Conservation (phyloP, 1,139 yeast species). For the Geotrichum candidum region DNA sequence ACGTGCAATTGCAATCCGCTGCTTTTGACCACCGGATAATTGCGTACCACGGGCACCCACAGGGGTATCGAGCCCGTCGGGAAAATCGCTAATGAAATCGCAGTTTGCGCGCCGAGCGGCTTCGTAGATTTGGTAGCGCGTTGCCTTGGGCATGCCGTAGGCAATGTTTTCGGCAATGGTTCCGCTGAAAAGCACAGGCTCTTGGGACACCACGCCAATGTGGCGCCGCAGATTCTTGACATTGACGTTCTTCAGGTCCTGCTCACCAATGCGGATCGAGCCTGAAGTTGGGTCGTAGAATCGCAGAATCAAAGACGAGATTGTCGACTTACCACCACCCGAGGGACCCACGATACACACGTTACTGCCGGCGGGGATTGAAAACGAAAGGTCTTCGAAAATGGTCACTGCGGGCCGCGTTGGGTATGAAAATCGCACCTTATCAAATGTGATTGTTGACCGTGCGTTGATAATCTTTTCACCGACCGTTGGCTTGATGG, state of each 20-base stretch:
- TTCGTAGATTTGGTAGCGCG: constrained; percentile 56
- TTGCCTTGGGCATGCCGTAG: constrained; percentile 60
- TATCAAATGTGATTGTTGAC: constrained; percentile 54
- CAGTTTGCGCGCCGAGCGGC: constrained; percentile 82
- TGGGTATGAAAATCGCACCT: constrained; percentile 75
- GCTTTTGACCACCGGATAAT: constrained; percentile 84
- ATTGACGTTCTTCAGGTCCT: constrained; percentile 60
- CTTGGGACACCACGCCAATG: constrained; percentile 89
- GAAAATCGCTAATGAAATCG: constrained; percentile 64
- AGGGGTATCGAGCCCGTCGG: constrained; percentile 73
- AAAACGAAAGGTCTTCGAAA: constrained; percentile 58
- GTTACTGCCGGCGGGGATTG: constrained; percentile 74
- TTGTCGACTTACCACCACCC: constrained; percentile 92
- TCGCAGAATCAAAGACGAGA: constrained; percentile 69
- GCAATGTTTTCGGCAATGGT: constrained; percentile 79
- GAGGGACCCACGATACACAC: constrained; percentile 95
- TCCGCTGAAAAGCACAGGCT: constrained; percentile 88
- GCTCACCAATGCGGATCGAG: constrained; percentile 58
- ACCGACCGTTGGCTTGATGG: constrained; percentile 61
- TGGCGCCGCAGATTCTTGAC: constrained; percentile 67
- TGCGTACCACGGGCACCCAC: constrained; percentile 87
- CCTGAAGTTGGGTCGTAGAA: constrained; percentile 78
- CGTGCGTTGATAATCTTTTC: constrained; percentile 38
- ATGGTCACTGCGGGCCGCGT: constrained; percentile 72
- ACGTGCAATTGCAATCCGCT: constrained; percentile 76